A percentile compares a stretch with the other conserved stretches of the same genome.
These are phyloP conservation scores for Sporisorium scitamineum DNA, from an alignment of 1,284 basidiomycete species.

Conservation along the genomic window DNA sequence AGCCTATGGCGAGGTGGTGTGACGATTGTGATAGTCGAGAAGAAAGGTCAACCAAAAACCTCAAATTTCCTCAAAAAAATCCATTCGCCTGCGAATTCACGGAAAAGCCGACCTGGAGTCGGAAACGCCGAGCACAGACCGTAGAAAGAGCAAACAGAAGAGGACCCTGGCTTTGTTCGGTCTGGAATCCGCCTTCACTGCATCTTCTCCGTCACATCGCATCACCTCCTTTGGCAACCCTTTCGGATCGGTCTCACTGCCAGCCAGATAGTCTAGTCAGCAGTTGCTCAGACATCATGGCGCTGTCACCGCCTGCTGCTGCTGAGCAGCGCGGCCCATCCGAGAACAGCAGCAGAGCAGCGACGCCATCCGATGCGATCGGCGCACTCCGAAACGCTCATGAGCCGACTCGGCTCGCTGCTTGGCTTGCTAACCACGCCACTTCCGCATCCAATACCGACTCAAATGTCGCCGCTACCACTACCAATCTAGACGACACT, in stretches of 20 bases:
- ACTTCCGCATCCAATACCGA: neutral
- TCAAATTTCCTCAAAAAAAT: slow-evolving; percentile 10
- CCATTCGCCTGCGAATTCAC: neutral
- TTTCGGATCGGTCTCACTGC: neutral
- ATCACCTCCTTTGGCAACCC: neutral
- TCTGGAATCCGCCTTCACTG: no score
- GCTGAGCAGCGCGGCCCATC: slow-evolving; percentile 17
- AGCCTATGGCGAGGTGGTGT: neutral
- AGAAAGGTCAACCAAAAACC: slow-evolving; percentile 1
- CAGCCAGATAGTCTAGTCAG: neutral
- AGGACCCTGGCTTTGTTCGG: slow-evolving; percentile 9
- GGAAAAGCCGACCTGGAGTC: slow-evolving; percentile 23
- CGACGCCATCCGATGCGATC: slow-evolving; percentile 20
- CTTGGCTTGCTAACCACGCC: slow-evolving; percentile 36
- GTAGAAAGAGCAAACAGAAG: neutral
- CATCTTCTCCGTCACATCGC: neutral
- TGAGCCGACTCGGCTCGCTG: slow-evolving; percentile 16
- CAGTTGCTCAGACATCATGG: slow-evolving; percentile 13
- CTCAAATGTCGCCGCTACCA: neutral
- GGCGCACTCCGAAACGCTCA: slow-evolving; percentile 17
- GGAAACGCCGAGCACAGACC: slow-evolving; percentile 29
- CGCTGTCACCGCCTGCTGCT: slow-evolving; percentile 20
- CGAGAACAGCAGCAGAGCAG: neutral
- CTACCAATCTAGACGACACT: slow-evolving; percentile 22
- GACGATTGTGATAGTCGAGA: neutral